These are phyloP conservation scores for Sclerotiophoma versabilis DNA, from an alignment of 2,329 filamentous ascomycete genomes.

Conservation along the genomic window DNA sequence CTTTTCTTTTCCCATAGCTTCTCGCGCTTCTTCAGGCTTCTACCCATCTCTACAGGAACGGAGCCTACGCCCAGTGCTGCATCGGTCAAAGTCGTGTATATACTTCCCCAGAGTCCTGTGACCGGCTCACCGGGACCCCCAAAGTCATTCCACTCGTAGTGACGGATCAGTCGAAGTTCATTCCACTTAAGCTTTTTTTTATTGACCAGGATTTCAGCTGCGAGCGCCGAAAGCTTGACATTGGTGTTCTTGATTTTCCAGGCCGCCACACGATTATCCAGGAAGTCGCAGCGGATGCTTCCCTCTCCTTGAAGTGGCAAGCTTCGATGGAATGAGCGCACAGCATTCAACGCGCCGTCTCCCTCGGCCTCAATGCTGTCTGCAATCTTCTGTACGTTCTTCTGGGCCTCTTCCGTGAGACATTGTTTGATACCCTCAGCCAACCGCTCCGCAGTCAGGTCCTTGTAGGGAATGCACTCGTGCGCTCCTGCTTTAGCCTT, in stretches of 20 bases:
- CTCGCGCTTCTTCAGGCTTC: conserved; percentile 63
- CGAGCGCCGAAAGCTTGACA: conserved; percentile 67
- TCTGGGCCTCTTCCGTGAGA: conserved; percentile 66
- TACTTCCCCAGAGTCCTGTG: conserved; percentile 68
- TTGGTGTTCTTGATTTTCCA: conserved; percentile 71
- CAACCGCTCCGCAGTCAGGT: conserved; percentile 67
- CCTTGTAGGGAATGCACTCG: conserved; percentile 71
- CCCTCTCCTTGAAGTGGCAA: conserved; percentile 56
- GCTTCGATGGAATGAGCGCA: conserved; percentile 69
- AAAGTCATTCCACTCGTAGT: conserved; percentile 79
- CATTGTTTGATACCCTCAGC: conserved; percentile 75
- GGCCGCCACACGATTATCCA: conserved; percentile 68
- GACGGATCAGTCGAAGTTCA: conserved; percentile 68
- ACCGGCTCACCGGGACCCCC: conserved; percentile 77
- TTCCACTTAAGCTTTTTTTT: conserved; percentile 69
- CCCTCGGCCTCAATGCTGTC: conserved; percentile 66
- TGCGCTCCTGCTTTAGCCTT: conserved; percentile 69
- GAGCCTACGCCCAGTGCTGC: conserved; percentile 69
- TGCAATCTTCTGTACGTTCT: conserved; percentile 66
- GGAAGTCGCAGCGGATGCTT: conserved; percentile 69
- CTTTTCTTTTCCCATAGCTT: conserved; percentile 59
- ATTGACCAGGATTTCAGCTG: conserved; percentile 69
- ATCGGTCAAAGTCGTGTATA: conserved; percentile 65
- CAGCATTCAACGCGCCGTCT: conserved; percentile 74
- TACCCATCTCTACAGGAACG: conserved; percentile 68